Evolutionary conservation across 2,329 filamentous ascomycete genomes (phyloP).

Genomic region (Talaromyces amestolkiae): DNA sequence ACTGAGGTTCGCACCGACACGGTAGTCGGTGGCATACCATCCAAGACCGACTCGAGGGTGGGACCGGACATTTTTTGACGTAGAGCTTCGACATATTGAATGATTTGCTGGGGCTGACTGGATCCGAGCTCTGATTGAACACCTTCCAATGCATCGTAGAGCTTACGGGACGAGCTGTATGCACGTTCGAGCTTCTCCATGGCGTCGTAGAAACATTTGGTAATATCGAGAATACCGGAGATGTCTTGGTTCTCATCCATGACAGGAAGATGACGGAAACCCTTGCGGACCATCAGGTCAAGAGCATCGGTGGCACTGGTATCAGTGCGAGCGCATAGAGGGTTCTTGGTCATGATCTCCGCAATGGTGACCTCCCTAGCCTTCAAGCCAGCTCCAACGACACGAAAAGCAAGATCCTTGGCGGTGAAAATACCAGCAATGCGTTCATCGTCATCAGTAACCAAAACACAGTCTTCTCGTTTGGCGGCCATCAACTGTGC

Average conservation of each 20-base stretch:
- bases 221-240: conserved; percentile 95
- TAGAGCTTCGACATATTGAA: conserved; percentile 96
- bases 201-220: conserved; percentile 99
- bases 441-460: conserved; percentile 95
- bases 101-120: conserved; percentile 96
- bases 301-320: conserved; percentile 96
- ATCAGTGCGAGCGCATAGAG: conserved; percentile 92
- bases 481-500: conserved; percentile 99
- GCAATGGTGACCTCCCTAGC: conserved; percentile 87
- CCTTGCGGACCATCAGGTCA: conserved; percentile 97
- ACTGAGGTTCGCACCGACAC: conserved; percentile 95
- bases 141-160: conserved; percentile 95
- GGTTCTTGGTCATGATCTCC: conserved; percentile 99
- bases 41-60: conserved; percentile 89
- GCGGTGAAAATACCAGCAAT: conserved; percentile 99
- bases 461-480: conserved; percentile 93
- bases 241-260: conserved; percentile 99
- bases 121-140: conserved; percentile 95
- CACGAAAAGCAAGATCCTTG: conserved; percentile 95
- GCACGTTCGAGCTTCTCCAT: conserved; percentile 99
- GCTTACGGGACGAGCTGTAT: conserved; percentile 94
- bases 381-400: conserved; percentile 87
- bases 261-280: conserved; percentile 93
- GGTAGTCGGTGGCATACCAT: conserved; percentile 85
- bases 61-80: conserved; percentile 96